Conservation (phyloP, 305 asterid species). For the Fraxinus albicans region DNA sequence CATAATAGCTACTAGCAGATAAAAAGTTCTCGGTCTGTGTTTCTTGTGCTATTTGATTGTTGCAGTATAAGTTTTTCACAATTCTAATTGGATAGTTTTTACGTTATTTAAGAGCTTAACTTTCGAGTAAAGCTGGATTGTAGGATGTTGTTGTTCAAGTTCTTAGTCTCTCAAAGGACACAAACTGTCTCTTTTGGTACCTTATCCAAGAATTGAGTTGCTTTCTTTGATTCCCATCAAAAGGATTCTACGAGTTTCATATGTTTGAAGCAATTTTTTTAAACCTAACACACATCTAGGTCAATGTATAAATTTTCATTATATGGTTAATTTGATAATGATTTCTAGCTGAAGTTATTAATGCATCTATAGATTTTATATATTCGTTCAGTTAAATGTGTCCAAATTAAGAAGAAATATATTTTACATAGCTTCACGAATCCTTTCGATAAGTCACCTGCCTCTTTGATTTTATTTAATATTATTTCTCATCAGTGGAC, state of each 20-base stretch:
- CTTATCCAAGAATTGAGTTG: conserved; percentile 3
- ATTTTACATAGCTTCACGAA: not conserved
- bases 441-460: not conserved
- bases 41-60: not conserved
- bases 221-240: not conserved
- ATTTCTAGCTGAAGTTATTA: not conserved
- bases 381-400: conserved; percentile 3
- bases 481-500: not conserved
- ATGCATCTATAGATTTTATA: not conserved
- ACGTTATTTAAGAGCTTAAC: not conserved
- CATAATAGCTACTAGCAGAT: not conserved
- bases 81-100: not conserved
- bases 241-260: not conserved
- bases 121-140: not conserved
- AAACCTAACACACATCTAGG: not conserved
- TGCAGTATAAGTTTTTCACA: not conserved
- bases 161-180: not conserved
- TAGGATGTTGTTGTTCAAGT: conserved; percentile 5
- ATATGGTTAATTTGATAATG: not conserved
- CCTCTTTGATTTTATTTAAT: not conserved
- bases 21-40: not conserved
- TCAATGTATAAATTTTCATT: conserved; percentile 6
- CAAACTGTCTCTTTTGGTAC: not conserved
- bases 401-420: conserved; percentile 6
- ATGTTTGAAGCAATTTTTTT: not conserved